Percentiles rank a stretch among this genome's conserved stretches.
These are phyloP conservation scores for Hypoxylon sp. DNA, from an alignment of 2,329 filamentous ascomycete genomes.

Conservation along the genomic window DNA sequence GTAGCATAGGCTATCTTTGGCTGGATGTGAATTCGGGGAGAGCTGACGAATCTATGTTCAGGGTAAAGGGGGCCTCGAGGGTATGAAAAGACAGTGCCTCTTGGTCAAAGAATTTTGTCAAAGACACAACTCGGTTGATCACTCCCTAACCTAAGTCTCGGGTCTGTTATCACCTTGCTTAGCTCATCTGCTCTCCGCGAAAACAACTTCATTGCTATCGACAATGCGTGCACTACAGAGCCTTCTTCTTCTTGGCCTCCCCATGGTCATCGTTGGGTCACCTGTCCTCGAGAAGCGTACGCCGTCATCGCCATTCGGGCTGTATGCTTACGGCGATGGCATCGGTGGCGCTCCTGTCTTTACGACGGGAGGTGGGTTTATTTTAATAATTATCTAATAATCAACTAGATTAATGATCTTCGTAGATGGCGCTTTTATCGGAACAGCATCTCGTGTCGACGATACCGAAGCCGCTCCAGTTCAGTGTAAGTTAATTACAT, in stretches of 20 bases:
- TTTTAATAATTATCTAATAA: not conserved
- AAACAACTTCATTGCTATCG: conserved; percentile 20
- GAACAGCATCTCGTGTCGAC: conserved; percentile 17
- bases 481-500: conserved; percentile 36
- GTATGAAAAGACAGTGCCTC: conserved; percentile 32
- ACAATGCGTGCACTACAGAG: conserved; percentile 34
- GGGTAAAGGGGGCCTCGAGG: conserved; percentile 14
- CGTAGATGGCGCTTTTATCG: conserved; percentile 30
- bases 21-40: not conserved
- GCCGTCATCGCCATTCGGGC: conserved; percentile 40
- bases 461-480: conserved; percentile 38
- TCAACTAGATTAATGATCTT: conserved; percentile 10
- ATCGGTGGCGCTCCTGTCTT: conserved; percentile 50
- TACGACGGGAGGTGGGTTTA: conserved; percentile 46
- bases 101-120: conserved; percentile 25
- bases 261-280: conserved; percentile 29
- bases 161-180: conserved; percentile 8
- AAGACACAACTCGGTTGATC: conserved; percentile 19
- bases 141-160: not conserved
- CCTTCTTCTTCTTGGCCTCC: conserved; percentile 38
- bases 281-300: conserved; percentile 26
- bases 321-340: conserved; percentile 51
- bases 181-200: conserved; percentile 7
- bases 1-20: conserved; percentile 16
- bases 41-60: conserved; percentile 38